A percentile compares a stretch with the other conserved stretches of the same genome.
Evolutionary conservation across 2,329 filamentous ascomycete species (phyloP).

Genomic region (Verticillium dahliae): DNA sequence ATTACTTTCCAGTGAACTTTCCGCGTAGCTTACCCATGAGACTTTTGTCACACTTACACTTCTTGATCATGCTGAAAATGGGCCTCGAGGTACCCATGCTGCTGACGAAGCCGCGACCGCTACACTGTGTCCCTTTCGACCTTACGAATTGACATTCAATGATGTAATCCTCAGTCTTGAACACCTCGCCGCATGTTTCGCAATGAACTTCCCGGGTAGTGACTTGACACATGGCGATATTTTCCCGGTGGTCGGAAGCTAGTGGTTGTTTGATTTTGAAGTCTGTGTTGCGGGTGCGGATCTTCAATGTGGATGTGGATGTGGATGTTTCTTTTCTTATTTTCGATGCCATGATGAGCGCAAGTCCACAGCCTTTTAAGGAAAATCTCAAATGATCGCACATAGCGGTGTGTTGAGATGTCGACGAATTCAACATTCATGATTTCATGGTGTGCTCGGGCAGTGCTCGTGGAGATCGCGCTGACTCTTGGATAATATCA

Average conservation of each 20-base stretch:
- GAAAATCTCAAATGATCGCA: no score
- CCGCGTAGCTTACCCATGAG: background rate
- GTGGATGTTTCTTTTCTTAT: no score
- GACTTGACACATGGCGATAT: background rate
- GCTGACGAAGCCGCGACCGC: background rate
- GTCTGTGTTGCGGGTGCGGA: no score
- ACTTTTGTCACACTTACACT: background rate
- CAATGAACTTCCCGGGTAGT: background rate
- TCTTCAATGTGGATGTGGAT: no score
- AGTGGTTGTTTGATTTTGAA: no score
- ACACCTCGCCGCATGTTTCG: background rate
- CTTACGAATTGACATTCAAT: background rate
- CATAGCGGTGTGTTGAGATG: no score
- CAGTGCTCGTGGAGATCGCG: no score
- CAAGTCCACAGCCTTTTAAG: no score
- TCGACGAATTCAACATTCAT: no score
- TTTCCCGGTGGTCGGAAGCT: background rate
- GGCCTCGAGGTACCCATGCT: background rate
- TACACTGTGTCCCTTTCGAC: background rate
- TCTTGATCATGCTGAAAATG: background rate
- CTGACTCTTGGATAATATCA: no score
- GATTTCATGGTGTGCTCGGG: no score
- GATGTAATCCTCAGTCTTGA: background rate
- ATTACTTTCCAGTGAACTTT: background rate
- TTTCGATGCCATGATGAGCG: no score